Evolutionary conservation across 768 basidiomycete species (phyloP).

Genomic region (Termitomyces sp.): DNA sequence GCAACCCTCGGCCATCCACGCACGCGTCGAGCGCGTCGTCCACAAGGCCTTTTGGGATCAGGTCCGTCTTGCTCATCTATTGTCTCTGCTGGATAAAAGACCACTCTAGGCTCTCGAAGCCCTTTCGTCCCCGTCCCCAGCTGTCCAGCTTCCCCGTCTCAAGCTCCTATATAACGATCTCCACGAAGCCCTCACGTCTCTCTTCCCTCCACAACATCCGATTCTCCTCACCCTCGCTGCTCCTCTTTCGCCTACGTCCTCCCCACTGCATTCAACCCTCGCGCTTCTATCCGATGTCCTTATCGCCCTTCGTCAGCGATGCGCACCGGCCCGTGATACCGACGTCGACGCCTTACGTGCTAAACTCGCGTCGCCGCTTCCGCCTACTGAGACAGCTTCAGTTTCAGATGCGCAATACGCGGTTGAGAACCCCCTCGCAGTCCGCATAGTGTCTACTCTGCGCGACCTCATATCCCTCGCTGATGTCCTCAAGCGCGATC

Average conservation of each 20-base stretch:
- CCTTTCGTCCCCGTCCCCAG: constrained; percentile 53
- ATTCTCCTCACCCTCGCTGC: constrained; percentile 47
- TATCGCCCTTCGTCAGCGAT: constrained; percentile 47
- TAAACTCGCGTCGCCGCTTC: constrained; percentile 13
- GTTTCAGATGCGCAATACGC: background rate
- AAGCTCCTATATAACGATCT: constrained; percentile 53
- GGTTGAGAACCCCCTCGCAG: constrained; percentile 30
- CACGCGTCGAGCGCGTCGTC: constrained; percentile 45
- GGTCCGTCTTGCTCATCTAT: constrained; percentile 30
- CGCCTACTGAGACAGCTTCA: background rate
- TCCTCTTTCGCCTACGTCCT: constrained; percentile 62
- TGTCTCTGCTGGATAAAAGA: background rate
- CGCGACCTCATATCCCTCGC: constrained; percentile 45
- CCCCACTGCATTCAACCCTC: constrained; percentile 56
- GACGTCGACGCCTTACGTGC: constrained; percentile 40
- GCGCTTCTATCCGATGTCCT: constrained; percentile 51
- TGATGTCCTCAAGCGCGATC: constrained; percentile 64
- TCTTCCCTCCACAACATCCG: constrained; percentile 52
- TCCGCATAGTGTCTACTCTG: constrained; percentile 39
- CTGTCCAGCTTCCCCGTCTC: constrained; percentile 54
- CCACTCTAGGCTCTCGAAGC: constrained; percentile 42
- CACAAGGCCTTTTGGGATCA: constrained; percentile 74
- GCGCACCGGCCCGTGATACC: constrained; percentile 60
- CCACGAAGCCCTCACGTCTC: constrained; percentile 39
- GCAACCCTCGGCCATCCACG: constrained; percentile 18